phyloP scores from a whole-genome alignment of 169 alveolate genomes.

The Perkinsus marinus region DNA sequence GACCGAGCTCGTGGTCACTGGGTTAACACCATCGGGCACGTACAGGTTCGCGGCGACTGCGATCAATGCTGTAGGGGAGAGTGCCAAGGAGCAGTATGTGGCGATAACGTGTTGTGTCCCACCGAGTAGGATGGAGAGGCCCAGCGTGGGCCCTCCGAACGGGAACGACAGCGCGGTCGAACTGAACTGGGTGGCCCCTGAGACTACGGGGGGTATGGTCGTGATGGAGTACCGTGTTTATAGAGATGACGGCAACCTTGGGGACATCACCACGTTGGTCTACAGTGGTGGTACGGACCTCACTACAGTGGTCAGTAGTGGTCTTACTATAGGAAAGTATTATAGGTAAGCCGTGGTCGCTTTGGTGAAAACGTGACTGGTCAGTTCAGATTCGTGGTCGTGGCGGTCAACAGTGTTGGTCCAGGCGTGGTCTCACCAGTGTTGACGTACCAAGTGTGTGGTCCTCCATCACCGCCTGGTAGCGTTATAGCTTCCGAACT shows the following conservation, averaged over 20 bases:
- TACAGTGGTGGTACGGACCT: background rate
- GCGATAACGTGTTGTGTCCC: background rate
- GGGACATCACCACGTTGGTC: background rate
- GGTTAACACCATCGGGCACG: background rate
- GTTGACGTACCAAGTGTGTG: background rate
- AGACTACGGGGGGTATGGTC: background rate
- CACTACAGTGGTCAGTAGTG: background rate
- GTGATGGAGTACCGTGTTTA: background rate
- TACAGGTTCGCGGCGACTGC: conserved; percentile 1
- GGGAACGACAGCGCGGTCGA: background rate
- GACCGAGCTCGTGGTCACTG: background rate
- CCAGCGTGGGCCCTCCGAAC: background rate
- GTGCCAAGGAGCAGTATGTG: background rate
- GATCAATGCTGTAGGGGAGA: conserved; percentile 3
- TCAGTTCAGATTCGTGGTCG: background rate
- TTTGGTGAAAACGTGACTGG: background rate
- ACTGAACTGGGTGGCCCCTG: conserved; percentile 1
- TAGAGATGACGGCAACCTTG: background rate
- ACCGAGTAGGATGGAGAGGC: background rate
- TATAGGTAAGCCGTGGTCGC: background rate
- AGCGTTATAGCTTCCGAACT: background rate
- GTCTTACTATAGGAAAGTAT: background rate
- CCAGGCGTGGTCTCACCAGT: background rate
- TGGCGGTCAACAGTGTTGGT: conserved; percentile 1
- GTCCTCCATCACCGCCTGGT: background rate